phyloP scores from a whole-genome alignment of 345 rosid genomes.

The Eutrema yunnanense region DNA sequence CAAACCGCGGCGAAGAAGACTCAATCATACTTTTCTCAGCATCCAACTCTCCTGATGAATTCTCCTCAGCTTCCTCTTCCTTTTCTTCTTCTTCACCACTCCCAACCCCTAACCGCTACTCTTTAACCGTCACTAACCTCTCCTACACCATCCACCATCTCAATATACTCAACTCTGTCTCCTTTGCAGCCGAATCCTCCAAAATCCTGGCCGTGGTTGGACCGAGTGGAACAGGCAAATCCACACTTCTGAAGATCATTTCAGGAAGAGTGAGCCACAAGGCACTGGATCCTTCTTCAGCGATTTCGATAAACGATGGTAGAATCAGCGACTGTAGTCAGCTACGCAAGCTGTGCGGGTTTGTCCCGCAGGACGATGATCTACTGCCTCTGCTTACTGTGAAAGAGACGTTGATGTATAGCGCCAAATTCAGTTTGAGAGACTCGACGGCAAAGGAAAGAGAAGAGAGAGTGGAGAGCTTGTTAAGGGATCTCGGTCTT shows the following conservation, averaged over 20 bases:
- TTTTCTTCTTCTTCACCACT: constrained; percentile 42
- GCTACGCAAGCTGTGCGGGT: constrained; percentile 67
- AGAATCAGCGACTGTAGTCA: constrained; percentile 35
- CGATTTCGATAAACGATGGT: constrained; percentile 39
- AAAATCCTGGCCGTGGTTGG: constrained; percentile 76
- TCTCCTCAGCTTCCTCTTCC: constrained; percentile 64
- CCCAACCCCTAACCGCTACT: constrained; percentile 22
- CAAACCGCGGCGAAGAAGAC: constrained; percentile 51
- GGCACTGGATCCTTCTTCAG: constrained; percentile 43
- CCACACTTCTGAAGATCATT: constrained; percentile 62
- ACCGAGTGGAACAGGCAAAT: constrained; percentile 87
- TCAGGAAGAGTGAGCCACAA: constrained; percentile 60
- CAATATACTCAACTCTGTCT: constrained; percentile 55
- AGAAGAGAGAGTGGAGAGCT: constrained; percentile 58
- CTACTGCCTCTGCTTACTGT: constrained; percentile 78
- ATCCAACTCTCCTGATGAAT: constrained; percentile 53
- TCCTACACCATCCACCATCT: constrained; percentile 53
- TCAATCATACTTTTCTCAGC: constrained; percentile 57
- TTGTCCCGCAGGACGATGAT: constrained; percentile 82
- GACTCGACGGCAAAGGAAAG: constrained; percentile 39
- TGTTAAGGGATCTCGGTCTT: constrained; percentile 53
- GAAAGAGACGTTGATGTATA: constrained; percentile 70
- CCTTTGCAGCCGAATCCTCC: constrained; percentile 55
- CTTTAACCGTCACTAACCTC: constrained; percentile 45
- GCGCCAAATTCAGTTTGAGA: constrained; percentile 71